Conservation (phyloP, 2,329 filamentous ascomycete species). For the Xylaria sp. region DNA sequence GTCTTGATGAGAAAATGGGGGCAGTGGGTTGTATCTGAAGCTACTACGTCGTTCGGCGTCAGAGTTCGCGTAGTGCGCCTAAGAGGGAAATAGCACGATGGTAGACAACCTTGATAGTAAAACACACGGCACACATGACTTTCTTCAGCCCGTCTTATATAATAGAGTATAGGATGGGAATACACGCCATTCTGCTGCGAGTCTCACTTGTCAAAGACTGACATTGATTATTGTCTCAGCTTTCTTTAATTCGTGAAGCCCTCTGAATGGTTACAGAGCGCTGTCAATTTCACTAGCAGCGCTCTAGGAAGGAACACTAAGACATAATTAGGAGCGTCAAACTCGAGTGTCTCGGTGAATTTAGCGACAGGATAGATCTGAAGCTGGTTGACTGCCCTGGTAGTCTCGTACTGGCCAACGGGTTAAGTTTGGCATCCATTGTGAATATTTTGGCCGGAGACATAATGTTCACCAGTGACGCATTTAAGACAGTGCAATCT, state of each 20-base stretch:
- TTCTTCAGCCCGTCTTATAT: too few species aligned
- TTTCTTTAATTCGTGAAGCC: too few species aligned
- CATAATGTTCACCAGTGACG: neutral
- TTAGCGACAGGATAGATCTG: neutral
- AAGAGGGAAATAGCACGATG: neutral
- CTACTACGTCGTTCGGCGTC: neutral
- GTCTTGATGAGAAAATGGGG: neutral
- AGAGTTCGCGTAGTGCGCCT: neutral
- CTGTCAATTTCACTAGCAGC: neutral
- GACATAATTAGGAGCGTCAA: neutral
- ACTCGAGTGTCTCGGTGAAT: neutral
- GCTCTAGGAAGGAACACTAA: neutral
- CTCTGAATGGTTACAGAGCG: too few species aligned
- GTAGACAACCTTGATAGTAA: neutral
- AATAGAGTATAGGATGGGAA: too few species aligned
- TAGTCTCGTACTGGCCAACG: neutral
- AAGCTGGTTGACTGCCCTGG: neutral
- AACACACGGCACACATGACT: neutral
- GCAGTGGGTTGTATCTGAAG: neutral
- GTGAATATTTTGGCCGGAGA: neutral
- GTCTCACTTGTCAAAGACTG: too few species aligned
- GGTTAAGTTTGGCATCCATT: too few species aligned
- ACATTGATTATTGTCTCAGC: too few species aligned
- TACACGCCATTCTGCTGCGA: too few species aligned
- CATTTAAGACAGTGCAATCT: neutral